A percentile compares a stretch with the other conserved stretches of the same genome.
These are phyloP conservation scores for Trifolium pratense DNA, from an alignment of 306 rosid genomes.

Conservation along the genomic window DNA sequence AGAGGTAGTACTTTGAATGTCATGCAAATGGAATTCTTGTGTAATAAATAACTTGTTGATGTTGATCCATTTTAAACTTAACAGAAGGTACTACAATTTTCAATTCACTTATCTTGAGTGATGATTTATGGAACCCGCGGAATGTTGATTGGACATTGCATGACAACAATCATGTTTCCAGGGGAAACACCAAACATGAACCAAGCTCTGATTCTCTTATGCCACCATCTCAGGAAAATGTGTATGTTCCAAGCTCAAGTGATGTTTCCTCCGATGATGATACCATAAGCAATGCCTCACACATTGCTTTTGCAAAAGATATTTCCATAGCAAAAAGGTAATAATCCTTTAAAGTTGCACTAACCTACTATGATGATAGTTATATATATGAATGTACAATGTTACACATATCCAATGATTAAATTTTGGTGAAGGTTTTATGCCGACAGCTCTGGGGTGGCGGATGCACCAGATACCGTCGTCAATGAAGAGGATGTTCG, in stretches of 20 bases:
- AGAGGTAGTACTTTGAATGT: constrained; percentile 37
- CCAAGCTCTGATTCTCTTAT: constrained; percentile 64
- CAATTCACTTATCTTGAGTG: constrained; percentile 63
- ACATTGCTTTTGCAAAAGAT: constrained; percentile 32
- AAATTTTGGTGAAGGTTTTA: constrained; percentile 27
- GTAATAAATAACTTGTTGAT: constrained; percentile 29
- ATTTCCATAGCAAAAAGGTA: constrained; percentile 56
- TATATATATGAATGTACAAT: no score
- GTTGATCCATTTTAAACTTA: constrained; percentile 15
- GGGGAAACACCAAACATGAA: constrained; percentile 48
- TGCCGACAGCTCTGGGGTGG: constrained; percentile 49
- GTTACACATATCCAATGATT: constrained; percentile 5
- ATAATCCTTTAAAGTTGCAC: no score
- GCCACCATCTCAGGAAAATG: constrained; percentile 54
- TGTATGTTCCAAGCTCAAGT: constrained; percentile 43
- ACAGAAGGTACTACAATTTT: constrained; percentile 45
- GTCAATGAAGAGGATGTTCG: constrained; percentile 50
- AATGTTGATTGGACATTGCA: constrained; percentile 45
- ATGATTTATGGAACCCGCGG: constrained; percentile 58
- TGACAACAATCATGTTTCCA: constrained; percentile 46
- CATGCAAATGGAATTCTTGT: constrained; percentile 28
- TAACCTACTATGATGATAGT: no score
- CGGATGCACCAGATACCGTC: constrained; percentile 38
- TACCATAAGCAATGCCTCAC: constrained; percentile 38
- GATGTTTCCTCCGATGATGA: constrained; percentile 37